Evolutionary conservation across 495 filamentous ascomycete species (phyloP), one percentile per base, ranked within the genome.

Genomic region (Annulohypoxylon stygium): DNA sequence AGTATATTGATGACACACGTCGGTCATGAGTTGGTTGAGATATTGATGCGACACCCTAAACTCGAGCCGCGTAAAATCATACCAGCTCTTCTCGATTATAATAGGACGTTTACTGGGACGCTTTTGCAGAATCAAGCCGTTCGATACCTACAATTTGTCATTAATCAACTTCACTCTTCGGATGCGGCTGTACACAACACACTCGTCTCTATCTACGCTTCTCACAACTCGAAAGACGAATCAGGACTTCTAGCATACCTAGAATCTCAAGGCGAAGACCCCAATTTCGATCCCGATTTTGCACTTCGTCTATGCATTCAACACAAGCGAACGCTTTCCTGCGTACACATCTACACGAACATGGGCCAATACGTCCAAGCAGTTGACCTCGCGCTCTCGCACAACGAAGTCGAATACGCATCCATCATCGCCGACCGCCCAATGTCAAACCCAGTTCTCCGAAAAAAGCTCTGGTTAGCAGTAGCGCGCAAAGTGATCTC

Each of bases 121-220:
- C 80, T 93, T 2, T 79, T 78, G 2, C 88, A 97, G 78, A 98
- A 98, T 71, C 96, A 98, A 85, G 96, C 96, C 5, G 88, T 98
- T 25, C 92, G 97, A 18, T 99, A 98, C 76, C 91, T 99, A 10
- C 92, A 93, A 53, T 97, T 94, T 79, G 93, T 95, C 70, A 97
- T 98, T 75, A 93, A 95, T 79, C 91, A 97, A 75, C 90, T 94
- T 53, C 87, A 92, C 36, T 92, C 92, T 11, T 87, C 89, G 3
- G 92, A 97, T 61, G 89, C 96, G 4, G 95, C 96, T n/a, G 90
- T 99, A 23, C 96, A 99, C 81, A 99, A 98, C 79, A 98, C 97
- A 0, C 88, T 99, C 30, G 93, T 99, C 67, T 97, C 94, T 48
- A 97, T 98, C 58, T 97, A 97, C 79, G 97, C 96, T 16, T 94